Conservation (phyloP, 768 basidiomycete species). For the Mycena metata region DNA sequence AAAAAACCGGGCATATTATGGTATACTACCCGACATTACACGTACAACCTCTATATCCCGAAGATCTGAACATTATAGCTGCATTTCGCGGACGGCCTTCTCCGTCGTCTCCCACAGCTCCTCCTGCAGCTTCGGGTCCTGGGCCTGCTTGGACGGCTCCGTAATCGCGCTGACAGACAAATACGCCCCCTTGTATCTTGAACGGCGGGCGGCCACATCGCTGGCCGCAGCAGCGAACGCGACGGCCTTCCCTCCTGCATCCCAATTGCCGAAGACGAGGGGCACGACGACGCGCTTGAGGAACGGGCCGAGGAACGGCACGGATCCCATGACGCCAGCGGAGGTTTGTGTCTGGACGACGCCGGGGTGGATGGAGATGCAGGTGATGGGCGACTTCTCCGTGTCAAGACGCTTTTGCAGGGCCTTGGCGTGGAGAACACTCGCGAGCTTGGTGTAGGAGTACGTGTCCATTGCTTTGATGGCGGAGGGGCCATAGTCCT, state of each 20-base stretch:
- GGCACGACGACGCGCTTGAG: conserved; percentile 38
- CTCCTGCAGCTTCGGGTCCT: conserved; percentile 42
- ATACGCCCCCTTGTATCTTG: conserved; percentile 48
- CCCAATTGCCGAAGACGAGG: conserved; percentile 36
- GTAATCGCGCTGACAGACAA: conserved; percentile 41
- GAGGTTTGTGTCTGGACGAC: conserved; percentile 42
- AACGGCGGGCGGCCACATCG: conserved; percentile 37
- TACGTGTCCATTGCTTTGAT: too few relatives aligned
- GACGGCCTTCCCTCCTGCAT: conserved; percentile 44
- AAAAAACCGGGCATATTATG: too few relatives aligned
- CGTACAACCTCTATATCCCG: too few relatives aligned
- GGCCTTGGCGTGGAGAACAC: conserved; percentile 51
- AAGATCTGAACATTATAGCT: too few relatives aligned
- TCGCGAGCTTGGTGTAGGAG: conserved; percentile 38
- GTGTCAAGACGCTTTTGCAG: conserved; percentile 55
- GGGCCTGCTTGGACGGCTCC: conserved; percentile 29
- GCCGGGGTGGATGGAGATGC: conserved; percentile 48
- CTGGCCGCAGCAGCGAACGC: conserved; percentile 47
- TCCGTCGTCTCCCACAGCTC: conserved; percentile 48
- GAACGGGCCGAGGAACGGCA: conserved; percentile 36
- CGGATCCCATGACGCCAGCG: conserved; percentile 1
- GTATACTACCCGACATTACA: too few relatives aligned
- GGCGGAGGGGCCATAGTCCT: too few relatives aligned
- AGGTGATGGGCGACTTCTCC: conserved; percentile 43
- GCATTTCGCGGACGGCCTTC: conserved; percentile 25